A percentile compares a stretch with the other conserved stretches of the same genome.
Evolutionary conservation across 495 filamentous ascomycete genomes (phyloP).

Genomic region (Xeromyces bisporus): DNA sequence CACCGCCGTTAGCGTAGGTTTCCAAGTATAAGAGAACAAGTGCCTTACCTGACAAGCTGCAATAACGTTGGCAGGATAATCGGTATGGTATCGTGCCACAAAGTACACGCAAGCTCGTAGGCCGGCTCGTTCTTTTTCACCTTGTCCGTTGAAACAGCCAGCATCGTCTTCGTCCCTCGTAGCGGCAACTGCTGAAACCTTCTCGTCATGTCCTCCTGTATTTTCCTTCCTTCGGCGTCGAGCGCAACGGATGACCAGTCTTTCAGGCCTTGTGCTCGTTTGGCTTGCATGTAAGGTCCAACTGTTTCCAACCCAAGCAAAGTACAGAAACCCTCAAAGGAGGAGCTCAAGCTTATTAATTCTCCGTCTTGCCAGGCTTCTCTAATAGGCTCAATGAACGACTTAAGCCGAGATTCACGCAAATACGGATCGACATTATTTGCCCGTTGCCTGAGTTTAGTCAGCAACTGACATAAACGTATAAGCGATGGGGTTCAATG

Average conservation of each 20-base stretch:
- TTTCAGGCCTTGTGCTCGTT: slow-evolving; percentile 53
- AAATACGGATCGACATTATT: slow-evolving; percentile 49
- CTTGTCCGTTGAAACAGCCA: slow-evolving; percentile 81
- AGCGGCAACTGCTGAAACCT: slow-evolving; percentile 65
- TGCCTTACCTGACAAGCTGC: slow-evolving; percentile 55
- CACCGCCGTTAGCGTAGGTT: slow-evolving; percentile 5
- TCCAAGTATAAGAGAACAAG: neutral
- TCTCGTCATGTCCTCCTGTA: slow-evolving; percentile 52
- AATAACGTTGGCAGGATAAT: slow-evolving; percentile 73
- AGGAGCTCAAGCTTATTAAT: slow-evolving; percentile 50
- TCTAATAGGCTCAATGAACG: slow-evolving; percentile 64
- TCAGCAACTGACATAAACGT: slow-evolving; percentile 3
- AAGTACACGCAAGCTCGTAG: slow-evolving; percentile 49
- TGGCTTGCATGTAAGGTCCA: slow-evolving; percentile 57
- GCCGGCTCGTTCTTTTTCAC: slow-evolving; percentile 49
- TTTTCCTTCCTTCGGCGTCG: slow-evolving; percentile 57
- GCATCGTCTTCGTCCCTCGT: slow-evolving; percentile 71
- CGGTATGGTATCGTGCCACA: slow-evolving; percentile 76
- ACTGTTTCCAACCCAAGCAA: slow-evolving; percentile 64
- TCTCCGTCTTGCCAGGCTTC: slow-evolving; percentile 60
- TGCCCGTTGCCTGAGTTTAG: slow-evolving; percentile 51
- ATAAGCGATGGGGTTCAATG: neutral
- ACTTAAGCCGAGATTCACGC: slow-evolving; percentile 45
- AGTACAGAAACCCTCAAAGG: slow-evolving; percentile 62
- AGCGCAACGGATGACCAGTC: slow-evolving; percentile 71